Base-by-base conservation (phyloP, 2,329 filamentous ascomycete species). In the Fusarium protoensiforme region DNA sequence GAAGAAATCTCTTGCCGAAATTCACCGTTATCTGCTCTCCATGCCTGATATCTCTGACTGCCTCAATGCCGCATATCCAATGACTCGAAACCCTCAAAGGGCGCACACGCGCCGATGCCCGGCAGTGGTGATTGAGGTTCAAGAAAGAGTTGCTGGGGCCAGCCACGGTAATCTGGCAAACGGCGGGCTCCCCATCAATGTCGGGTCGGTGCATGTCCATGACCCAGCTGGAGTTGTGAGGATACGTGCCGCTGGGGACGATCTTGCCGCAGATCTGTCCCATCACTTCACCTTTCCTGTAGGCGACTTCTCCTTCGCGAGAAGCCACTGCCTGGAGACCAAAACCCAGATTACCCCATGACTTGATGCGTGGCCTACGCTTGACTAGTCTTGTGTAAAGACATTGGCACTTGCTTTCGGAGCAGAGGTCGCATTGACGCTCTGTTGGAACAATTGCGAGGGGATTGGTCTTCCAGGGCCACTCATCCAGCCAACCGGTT, bases 121-220 rank as follows among this genome's bases (percentile, higher is more conserved):
- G 33, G 16, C 53, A 57, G 16, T 33, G 33, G 22, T 57, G 53
- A 18, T 57, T 57, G 31, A 57, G 53, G 33, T 57, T 9, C 22
- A 36, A n/a, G 10, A 57, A 57, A 22, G 14, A 57, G 16, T 57
- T 57, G 11, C 31, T 57, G 33, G 33, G 20, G 20, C 16, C 36
- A 0, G 56, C 56, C 18, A 59, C 36, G 24, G 11, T 41, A 14
- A 59, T 59, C 27, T 59, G 56, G 8, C 56, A 59, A 18, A 59
- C 36, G 24, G 41, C 36, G 3, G 56, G 36, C 18, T 59, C 36
- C 8, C 35, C 56, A 20, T 24, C 35, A 22, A 59, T 20, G 35
- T 59, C 56, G n/a, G 56, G 56, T 20, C 56, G 56, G 16, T 59
- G 36, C 36, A 59, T 41, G n/a, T 59, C 56, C 56, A 59, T 59